Percentiles rank a stretch among this genome's conserved stretches.
Conservation (phyloP, 2,329 filamentous ascomycete genomes). For the Westerdykella ornata region DNA sequence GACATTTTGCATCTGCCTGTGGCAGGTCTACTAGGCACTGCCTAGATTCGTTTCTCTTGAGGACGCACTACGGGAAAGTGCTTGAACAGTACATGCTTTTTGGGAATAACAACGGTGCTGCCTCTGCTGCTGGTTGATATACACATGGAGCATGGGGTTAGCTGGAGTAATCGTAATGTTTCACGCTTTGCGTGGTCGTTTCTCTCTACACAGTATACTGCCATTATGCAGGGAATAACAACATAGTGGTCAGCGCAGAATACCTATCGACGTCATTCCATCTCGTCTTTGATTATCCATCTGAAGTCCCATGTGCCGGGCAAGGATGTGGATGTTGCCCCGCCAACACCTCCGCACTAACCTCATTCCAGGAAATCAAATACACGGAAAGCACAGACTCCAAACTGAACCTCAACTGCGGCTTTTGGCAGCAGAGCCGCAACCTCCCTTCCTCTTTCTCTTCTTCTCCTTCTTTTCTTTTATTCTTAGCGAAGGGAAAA, state of each 20-base stretch:
- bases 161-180: slow-evolving; percentile 4
- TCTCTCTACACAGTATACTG: too few species aligned
- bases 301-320: background rate
- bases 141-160: background rate
- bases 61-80: background rate
- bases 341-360: slow-evolving; percentile 6
- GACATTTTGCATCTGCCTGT: background rate
- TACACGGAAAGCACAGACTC: slow-evolving; percentile 2
- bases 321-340: slow-evolving; percentile 1
- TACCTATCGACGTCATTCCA: too few species aligned
- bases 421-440: background rate
- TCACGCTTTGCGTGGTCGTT: background rate
- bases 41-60: slow-evolving; percentile 2
- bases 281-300: too few species aligned
- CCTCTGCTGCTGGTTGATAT: background rate
- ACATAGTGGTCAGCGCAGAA: too few species aligned
- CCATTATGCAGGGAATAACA: too few species aligned
- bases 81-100: slow-evolving; percentile 8
- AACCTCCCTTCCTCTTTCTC: slow-evolving; percentile 1
- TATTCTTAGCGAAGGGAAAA: slow-evolving; percentile 1
- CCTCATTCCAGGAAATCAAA: slow-evolving; percentile 3
- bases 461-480: background rate
- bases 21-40: slow-evolving; percentile 1
- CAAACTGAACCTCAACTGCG: slow-evolving; percentile 1
- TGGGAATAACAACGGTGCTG: slow-evolving; percentile 1